Conservation (phyloP, 352 stramenopile genomes). For the Globisporangium orthogonon region DNA sequence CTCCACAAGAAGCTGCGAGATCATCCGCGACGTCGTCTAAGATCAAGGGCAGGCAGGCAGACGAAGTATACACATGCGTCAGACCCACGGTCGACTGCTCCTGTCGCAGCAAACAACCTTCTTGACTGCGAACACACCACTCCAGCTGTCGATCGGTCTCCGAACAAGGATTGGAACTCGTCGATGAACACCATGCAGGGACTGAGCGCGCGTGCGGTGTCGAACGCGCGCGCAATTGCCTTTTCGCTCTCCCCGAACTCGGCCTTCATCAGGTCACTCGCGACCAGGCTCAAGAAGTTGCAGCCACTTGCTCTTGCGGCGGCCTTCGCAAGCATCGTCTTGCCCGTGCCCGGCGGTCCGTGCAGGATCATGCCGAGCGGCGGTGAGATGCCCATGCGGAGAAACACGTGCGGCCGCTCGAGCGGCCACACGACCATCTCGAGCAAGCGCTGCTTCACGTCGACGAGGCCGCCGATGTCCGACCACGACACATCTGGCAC, state of each 20-base stretch:
- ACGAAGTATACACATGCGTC: too few relatives aligned
- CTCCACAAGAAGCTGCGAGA: constrained; percentile 81
- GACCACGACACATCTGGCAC: constrained; percentile 62
- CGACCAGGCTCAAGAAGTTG: constrained; percentile 76
- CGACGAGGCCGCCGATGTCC: constrained; percentile 65
- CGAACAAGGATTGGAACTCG: constrained; percentile 85
- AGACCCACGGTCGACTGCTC: too few relatives aligned
- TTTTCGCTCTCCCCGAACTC: constrained; percentile 86
- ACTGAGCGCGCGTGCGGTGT: constrained; percentile 61
- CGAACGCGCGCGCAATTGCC: constrained; percentile 62
- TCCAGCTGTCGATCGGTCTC: constrained; percentile 62
- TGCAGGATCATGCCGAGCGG: constrained; percentile 73
- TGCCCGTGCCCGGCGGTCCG: constrained; percentile 75
- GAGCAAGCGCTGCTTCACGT: constrained; percentile 67
- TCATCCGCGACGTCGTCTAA: constrained; percentile 76
- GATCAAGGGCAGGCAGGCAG: background rate
- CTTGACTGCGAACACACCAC: constrained; percentile 18
- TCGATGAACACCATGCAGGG: constrained; percentile 87
- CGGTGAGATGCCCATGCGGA: constrained; percentile 72
- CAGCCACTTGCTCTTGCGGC: constrained; percentile 70
- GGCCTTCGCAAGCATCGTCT: constrained; percentile 85
- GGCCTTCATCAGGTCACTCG: constrained; percentile 74
- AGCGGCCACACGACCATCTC: constrained; percentile 87
- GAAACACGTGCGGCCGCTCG: constrained; percentile 74
- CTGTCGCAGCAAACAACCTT: too few relatives aligned